These are phyloP conservation scores for Colletotrichum echinochloae DNA, from an alignment of 2,329 filamentous ascomycete genomes.

Conservation along the genomic window DNA sequence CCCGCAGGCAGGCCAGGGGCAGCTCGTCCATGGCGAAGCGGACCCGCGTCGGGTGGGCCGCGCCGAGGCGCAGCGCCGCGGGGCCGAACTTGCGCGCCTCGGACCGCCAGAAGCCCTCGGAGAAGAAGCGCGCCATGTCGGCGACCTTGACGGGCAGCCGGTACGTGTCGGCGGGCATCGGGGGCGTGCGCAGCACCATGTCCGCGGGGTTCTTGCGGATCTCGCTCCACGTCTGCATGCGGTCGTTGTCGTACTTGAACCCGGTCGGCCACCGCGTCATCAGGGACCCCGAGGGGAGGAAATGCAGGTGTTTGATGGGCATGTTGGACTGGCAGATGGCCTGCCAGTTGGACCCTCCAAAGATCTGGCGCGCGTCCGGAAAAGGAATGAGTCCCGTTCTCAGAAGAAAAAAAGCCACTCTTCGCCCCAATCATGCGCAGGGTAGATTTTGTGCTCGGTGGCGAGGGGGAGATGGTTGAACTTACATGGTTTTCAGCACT, in stretches of 20 bases:
- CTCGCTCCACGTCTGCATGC: neutral
- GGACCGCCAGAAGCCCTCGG: conserved; percentile 45
- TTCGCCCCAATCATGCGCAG: neutral
- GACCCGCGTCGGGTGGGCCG: neutral
- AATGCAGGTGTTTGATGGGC: conserved; percentile 11
- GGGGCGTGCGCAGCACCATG: neutral
- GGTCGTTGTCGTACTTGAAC: neutral
- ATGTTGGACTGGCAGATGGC: neutral
- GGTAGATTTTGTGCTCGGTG: neutral
- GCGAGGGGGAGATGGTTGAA: neutral
- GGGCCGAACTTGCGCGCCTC: conserved; percentile 45
- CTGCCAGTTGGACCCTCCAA: conserved; percentile 18
- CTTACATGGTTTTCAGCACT: neutral
- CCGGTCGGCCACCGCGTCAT: conserved; percentile 19
- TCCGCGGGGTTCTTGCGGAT: neutral
- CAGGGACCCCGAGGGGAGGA: conserved; percentile 2
- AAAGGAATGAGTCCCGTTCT: too few species aligned
- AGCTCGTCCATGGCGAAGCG: neutral
- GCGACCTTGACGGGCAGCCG: neutral
- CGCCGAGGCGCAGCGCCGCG: conserved; percentile 38
- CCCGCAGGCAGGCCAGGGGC: neutral
- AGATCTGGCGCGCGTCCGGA: too few species aligned
- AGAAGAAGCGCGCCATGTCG: conserved; percentile 42
- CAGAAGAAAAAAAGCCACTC: too few species aligned
- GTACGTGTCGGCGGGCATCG: neutral